Evolutionary conservation across 345 rosid genomes (phyloP).

Genomic region (Lagerstroemia speciosa): DNA sequence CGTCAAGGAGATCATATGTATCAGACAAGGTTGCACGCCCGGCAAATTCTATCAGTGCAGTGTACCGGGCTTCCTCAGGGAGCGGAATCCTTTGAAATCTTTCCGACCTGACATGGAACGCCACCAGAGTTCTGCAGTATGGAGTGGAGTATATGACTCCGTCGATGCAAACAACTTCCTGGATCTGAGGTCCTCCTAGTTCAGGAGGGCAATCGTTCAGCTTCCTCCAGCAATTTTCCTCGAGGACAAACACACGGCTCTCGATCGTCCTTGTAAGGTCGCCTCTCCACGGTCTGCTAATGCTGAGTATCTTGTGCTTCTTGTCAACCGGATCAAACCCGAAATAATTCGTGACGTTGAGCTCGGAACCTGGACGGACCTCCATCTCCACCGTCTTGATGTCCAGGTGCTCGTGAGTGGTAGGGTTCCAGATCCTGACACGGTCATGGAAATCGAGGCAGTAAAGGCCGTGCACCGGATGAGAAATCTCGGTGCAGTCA

Average conservation of each 20-base stretch:
- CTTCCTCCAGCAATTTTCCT: neutral
- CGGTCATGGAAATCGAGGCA: neutral
- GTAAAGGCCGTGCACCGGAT: neutral
- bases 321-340: neutral
- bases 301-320: neutral
- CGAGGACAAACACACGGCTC: neutral
- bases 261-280: neutral
- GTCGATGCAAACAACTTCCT: neutral
- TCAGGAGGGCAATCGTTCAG: neutral
- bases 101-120: neutral
- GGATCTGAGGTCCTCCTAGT: neutral
- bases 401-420: neutral
- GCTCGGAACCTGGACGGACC: neutral
- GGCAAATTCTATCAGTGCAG: neutral
- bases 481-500: neutral
- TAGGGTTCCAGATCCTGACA: neutral
- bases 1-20: neutral
- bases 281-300: neutral
- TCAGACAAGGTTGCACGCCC: neutral
- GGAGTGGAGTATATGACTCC: neutral
- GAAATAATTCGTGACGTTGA: neutral
- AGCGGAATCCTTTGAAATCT: neutral
- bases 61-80: neutral
- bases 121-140: neutral
- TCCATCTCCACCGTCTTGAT: neutral